Evolutionary conservation across 1,284 basidiomycete species (phyloP), one percentile per base, ranked within the genome.

Genomic region (Leccinum angustisporum): DNA sequence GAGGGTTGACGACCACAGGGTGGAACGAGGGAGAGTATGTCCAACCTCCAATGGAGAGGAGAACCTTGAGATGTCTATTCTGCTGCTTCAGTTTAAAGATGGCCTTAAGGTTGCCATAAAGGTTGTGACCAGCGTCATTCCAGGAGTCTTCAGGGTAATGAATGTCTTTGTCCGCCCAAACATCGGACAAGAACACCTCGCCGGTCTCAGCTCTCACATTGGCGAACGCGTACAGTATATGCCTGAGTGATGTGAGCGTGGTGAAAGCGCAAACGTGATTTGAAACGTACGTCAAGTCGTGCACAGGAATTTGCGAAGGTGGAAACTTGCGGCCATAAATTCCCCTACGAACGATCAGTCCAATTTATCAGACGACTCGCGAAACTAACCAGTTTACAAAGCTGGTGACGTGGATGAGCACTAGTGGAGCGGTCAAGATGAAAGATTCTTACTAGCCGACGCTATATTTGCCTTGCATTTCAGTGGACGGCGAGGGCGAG

Each of bases 21-120:
- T 93, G 90, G 76, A 93, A 86, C 5, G 81, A 80, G 3, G 91
- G 86, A 2, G 92, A 94, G 72, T 94, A 95, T 0, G 91, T 91
- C 94, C 93, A 96, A 5, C 94, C 94, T 16, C 94, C 94, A 61
- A 97, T 95, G 53, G 90, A 93, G 31, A 97, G 81, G 21, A 96
- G 79, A 7, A 94, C 82, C 70, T 95, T 95, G 65, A 97, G 82
- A 67, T 95, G 91, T 27, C 93, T 85, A 67, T 98, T 82, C 67
- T 84, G 77, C 74, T 95, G 90, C 82, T 98, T 98, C 67, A 97
- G 80, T 46, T 90, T 83, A 75, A 95, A 94, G 60, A 98, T 86
- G 50, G 92, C 92, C 75, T 97, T 96, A 75, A 98, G 86, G 78
- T 97, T 97, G 58, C 97, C 96, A 70, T 97, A 97, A 31, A 98